Conservation (phyloP, 352 stramenopile species). For the Phytophthora lateralis region DNA sequence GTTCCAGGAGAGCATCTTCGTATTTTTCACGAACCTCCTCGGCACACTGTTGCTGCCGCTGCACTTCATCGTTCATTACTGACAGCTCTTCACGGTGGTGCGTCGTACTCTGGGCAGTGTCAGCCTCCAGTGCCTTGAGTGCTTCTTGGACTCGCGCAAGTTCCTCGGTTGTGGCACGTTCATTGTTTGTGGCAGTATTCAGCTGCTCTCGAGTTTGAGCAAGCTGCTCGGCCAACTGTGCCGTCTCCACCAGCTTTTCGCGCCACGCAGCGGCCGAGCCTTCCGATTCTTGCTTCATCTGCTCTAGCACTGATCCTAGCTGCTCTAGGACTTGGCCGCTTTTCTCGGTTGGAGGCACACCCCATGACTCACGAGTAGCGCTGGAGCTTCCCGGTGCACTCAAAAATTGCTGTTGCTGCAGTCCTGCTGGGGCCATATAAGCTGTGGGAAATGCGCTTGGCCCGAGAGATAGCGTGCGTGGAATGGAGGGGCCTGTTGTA, state of each 20-base stretch:
- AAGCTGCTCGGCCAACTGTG: constrained; percentile 51
- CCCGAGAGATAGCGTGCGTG: constrained; percentile 19
- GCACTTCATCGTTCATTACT: constrained; percentile 69
- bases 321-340: constrained; percentile 72
- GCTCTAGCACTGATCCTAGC: constrained; percentile 66
- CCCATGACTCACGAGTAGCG: constrained; percentile 24
- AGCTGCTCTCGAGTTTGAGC: constrained; percentile 45
- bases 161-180: constrained; percentile 40
- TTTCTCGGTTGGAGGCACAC: constrained; percentile 38
- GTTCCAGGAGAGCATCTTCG: constrained; percentile 34
- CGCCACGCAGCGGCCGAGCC: constrained; percentile 62
- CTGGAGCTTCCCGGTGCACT: constrained; percentile 22
- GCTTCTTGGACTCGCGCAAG: constrained; percentile 43
- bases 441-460: constrained; percentile 20
- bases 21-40: constrained; percentile 47
- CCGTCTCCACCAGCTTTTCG: constrained; percentile 63
- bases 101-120: constrained; percentile 35
- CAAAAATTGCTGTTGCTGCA: constrained; percentile 24
- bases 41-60: constrained; percentile 39
- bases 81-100: constrained; percentile 56
- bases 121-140: constrained; percentile 37
- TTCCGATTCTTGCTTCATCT: constrained; percentile 80
- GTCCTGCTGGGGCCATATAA: constrained; percentile 16
- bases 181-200: constrained; percentile 35
- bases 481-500: constrained; percentile 18